A percentile compares a stretch with the other conserved stretches of the same genome.
Conservation (phyloP, 495 filamentous ascomycete species). For the Penicillium mononematosum region DNA sequence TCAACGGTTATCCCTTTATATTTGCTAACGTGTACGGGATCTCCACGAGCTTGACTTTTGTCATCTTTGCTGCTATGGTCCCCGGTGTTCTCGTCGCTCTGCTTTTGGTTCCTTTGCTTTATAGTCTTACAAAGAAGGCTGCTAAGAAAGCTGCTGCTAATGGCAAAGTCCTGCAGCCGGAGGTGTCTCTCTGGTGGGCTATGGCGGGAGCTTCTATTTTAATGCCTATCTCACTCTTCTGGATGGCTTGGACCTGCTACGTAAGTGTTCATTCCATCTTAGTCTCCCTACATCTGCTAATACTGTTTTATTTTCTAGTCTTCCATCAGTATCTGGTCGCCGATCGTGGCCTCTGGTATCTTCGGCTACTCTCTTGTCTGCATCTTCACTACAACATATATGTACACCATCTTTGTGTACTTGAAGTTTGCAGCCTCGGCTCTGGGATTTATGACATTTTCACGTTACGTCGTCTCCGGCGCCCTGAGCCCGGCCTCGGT, state of each 20-base stretch:
- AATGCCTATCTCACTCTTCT: conserved; percentile 52
- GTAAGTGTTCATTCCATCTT: neutral
- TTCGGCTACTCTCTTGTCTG: conserved; percentile 49
- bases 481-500: conserved; percentile 40
- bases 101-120: neutral
- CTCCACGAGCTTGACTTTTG: neutral
- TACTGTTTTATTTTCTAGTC: conserved; percentile 4
- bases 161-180: conserved; percentile 4
- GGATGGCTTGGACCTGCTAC: conserved; percentile 56
- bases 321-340: conserved; percentile 49
- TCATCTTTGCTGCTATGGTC: neutral
- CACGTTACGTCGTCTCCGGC: conserved; percentile 47
- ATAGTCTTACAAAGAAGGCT: neutral
- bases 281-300: neutral
- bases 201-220: conserved; percentile 10
- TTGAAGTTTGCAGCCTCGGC: conserved; percentile 32
- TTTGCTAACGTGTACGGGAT: conserved; percentile 4
- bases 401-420: conserved; percentile 52
- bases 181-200: conserved; percentile 7
- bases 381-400: conserved; percentile 45
- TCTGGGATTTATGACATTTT: conserved; percentile 42
- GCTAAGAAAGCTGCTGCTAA: neutral
- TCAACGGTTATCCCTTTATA: conserved; percentile 14
- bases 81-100: neutral
- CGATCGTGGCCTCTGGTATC: conserved; percentile 40